A percentile compares a stretch with the other conserved stretches of the same genome.
phyloP scores from a whole-genome alignment of 2,329 filamentous ascomycete genomes.

The Alternaria sp. region DNA sequence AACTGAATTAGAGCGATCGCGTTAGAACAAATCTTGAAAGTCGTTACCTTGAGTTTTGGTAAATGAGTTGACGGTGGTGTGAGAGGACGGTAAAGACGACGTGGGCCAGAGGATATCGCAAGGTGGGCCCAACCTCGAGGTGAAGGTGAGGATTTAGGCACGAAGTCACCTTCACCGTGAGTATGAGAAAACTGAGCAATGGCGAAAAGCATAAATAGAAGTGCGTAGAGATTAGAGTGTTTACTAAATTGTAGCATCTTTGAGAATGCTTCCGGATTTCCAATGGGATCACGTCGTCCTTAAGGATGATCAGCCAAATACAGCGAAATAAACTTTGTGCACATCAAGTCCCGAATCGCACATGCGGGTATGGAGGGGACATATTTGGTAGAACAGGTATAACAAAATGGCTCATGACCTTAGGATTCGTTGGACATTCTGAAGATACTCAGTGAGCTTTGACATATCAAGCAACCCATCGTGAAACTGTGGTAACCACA shows the following conservation, averaged over 20 bases:
- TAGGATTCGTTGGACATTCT: not conserved
- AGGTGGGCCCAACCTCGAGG: not conserved
- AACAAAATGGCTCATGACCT: not conserved
- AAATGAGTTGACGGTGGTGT: not conserved
- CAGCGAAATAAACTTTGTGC: not conserved
- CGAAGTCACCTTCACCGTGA: slow-evolving; percentile 4
- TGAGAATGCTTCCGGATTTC: not conserved
- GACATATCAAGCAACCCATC: not conserved
- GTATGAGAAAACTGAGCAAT: not conserved
- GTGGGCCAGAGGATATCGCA: not conserved
- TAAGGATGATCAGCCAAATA: not conserved
- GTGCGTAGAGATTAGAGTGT: not conserved
- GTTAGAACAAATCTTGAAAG: not conserved
- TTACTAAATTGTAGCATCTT: not conserved
- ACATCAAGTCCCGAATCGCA: too few species aligned
- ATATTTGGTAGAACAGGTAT: not conserved
- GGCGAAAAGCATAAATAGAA: not conserved
- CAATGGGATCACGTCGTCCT: not conserved
- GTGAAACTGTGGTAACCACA: not conserved
- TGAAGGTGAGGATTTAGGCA: slow-evolving; percentile 6
- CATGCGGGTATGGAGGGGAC: not conserved
- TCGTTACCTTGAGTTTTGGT: not conserved
- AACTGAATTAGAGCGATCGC: not conserved
- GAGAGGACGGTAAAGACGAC: not conserved
- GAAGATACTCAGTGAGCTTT: not conserved